Evolutionary conservation across 2,329 filamentous ascomycete genomes (phyloP), one percentile per base, ranked within the genome.

Genomic region (Nemania sp.): DNA sequence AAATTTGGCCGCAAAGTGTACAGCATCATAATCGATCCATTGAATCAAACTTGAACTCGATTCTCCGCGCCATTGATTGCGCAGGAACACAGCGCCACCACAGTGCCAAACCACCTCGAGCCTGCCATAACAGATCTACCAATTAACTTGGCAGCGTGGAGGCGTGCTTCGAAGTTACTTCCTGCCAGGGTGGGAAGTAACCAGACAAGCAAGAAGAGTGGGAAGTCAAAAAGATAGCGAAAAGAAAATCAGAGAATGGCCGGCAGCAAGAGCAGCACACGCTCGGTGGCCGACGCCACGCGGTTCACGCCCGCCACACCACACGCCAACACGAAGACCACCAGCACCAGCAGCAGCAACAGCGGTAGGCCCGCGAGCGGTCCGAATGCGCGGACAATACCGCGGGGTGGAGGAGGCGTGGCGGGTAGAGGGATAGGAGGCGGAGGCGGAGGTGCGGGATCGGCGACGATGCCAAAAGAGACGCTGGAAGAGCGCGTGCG

Each of bases 201-300:
- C n/a, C 14, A 14, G 6, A 2, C 1, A 31, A 3, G 26, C 7
- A 43, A n/a, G n/a, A 47, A 12, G 22, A 17, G 31, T 12, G 26
- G 20, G n/a, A 28, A 37, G 3, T 14, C 26, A 17, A n/a, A 19
- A 42, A 34, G 22, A 24, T 9, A 11, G 23, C 7, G 39, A 26
- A 20, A 34, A 12, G 30, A 20, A 5, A 31, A 12, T 20, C 9
- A 19, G 17, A 9, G 11, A 45, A 23, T 58, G 55, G 52, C 51
- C 26, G 42, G 45, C 47, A 12, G 54, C 50, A 62, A 61, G 37
- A 65, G 49, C 48, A 36, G 75, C 61, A 80, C 87, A 56, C 86
- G 88, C 69, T 89, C 84, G 74, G 86, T 89, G 70, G 83, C 83
- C 65, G 89, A 92, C 71, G 89, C 90, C 62, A 94, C 90, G 66